Evolutionary conservation across 352 stramenopile species (phyloP), one percentile per base, ranked within the genome.

Genomic region (Halophytophthora polymorphica): DNA sequence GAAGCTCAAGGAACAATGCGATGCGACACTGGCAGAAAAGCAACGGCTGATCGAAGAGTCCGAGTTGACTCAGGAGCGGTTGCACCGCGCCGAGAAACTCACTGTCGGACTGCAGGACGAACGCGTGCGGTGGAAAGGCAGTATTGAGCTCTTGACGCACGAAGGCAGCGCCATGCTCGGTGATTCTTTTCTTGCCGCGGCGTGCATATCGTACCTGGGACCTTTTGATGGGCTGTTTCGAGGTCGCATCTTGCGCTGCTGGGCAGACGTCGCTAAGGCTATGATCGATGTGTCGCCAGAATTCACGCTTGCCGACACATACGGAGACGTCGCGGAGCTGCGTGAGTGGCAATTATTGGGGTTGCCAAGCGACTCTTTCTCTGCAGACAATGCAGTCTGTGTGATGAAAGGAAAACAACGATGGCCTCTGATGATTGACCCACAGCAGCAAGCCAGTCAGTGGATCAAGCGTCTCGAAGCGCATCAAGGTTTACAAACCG

Each of bases 361-460:
- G 5, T 59, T 98, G 3, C 93, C 92, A 11, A 97, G 81, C 31
- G 92, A 98, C 58, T 66, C 23, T 0, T 89, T 96, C 18, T 96
- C 80, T 1, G 85, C 85, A 1, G 88, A 98, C 42, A 98, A 97
- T 49, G 93, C 71, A 1, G 73, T 98, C 38, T 97, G 91, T 50
- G 69, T 97, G 25, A 81, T 90, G 44, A 77, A 86, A 28, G 64
- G 67, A n/a, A 88, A 66, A 18, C 83, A 86, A n/a, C 78, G 89
- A 11, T 98, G 90, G 90, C 77, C 92, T 15, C 69, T 98, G 14
- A 83, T 98, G 64, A 97, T 98, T 53, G 93, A 98, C 53, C 92
- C 93, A 2, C 92, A 98, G 59, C 85, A 94, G 14, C 92, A 98
- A 69, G 92, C 88, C 2, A 96, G 85, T 36, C 76, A 88, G 34